Conservation (phyloP, 257 asterid species). For the Lavandula angustifolia region DNA sequence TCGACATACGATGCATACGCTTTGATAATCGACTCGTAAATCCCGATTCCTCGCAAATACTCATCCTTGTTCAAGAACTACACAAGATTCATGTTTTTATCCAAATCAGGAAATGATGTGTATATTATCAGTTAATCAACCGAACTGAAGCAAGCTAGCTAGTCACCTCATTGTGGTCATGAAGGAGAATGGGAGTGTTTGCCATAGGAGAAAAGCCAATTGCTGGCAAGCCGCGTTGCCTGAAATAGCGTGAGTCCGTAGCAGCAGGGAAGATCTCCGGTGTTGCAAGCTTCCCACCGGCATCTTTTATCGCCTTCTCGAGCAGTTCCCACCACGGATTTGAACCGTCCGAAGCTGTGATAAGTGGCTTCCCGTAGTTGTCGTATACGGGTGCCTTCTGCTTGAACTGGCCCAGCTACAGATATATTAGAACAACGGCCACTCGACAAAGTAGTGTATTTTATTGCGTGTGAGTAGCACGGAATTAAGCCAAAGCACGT, state of each 20-base stretch:
- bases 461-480: neutral
- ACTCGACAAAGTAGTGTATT: constrained; percentile 1
- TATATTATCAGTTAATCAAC: no score
- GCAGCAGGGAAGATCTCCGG: constrained; percentile 96
- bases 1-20: constrained; percentile 64
- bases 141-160: constrained; percentile 11
- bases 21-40: constrained; percentile 74
- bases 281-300: constrained; percentile 65
- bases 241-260: constrained; percentile 88
- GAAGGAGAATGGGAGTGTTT: constrained; percentile 93
- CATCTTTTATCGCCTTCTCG: constrained; percentile 63
- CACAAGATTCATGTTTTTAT: constrained; percentile 21
- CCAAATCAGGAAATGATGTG: neutral
- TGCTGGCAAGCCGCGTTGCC: constrained; percentile 75
- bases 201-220: constrained; percentile 98
- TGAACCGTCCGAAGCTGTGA: constrained; percentile 68
- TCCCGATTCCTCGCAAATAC: constrained; percentile 73
- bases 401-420: constrained; percentile 70
- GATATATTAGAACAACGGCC: constrained; percentile 36
- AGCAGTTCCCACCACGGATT: constrained; percentile 91
- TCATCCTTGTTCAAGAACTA: constrained; percentile 93
- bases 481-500: constrained; percentile 21
- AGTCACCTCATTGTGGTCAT: constrained; percentile 92
- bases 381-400: constrained; percentile 47
- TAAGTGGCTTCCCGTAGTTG: constrained; percentile 66